These are phyloP conservation scores for Sporisorium sorghi DNA, from an alignment of 1,284 basidiomycete species.

Conservation along the genomic window DNA sequence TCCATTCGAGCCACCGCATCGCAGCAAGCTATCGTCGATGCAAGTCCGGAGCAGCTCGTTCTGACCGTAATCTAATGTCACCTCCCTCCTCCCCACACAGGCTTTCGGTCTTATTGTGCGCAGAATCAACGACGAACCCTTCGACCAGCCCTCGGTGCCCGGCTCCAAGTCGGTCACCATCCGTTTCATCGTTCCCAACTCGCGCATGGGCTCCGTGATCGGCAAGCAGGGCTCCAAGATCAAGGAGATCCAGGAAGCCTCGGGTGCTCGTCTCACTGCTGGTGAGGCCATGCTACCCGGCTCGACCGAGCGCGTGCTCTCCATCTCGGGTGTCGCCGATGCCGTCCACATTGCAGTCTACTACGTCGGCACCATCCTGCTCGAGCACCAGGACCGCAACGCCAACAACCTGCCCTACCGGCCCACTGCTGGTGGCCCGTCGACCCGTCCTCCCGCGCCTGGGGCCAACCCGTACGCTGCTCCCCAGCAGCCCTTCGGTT, in stretches of 20 bases:
- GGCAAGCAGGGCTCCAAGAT: constrained; percentile 98
- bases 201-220: constrained; percentile 98
- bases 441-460: constrained; percentile 23
- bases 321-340: constrained; percentile 98
- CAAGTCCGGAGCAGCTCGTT: background rate
- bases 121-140: constrained; percentile 98
- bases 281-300: constrained; percentile 98
- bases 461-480: constrained; percentile 23
- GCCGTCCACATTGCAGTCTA: constrained; percentile 99
- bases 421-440: constrained; percentile 58
- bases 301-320: constrained; percentile 92
- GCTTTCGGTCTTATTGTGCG: constrained; percentile 98
- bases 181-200: constrained; percentile 97
- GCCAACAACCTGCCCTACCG: constrained; percentile 69
- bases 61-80: constrained; percentile 1
- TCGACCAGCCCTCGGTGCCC: constrained; percentile 95
- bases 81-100: constrained; percentile 71
- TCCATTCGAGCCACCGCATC: background rate
- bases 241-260: constrained; percentile 99
- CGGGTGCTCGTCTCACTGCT: constrained; percentile 93
- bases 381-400: constrained; percentile 84
- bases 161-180: constrained; percentile 98
- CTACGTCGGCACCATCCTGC: constrained; percentile 95
- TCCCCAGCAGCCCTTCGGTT: constrained; percentile 40
- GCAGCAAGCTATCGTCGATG: background rate